phyloP scores from a whole-genome alignment of 192 early-diverging fungal genomes.

The Backusella westeae region DNA sequence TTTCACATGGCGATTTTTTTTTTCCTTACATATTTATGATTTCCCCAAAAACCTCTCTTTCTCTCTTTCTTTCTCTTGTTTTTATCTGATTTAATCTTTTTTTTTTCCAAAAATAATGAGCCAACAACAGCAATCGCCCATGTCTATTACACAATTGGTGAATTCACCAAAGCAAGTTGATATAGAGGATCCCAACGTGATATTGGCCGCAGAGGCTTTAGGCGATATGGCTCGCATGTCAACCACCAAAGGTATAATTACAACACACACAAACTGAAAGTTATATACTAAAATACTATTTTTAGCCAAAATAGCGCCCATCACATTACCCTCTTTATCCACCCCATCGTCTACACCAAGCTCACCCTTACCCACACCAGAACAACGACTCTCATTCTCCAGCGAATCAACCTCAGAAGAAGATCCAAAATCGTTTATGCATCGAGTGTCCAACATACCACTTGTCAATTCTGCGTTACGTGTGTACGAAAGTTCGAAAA shows the following conservation, averaged over 20 bases:
- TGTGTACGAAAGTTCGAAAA: conserved; percentile 73
- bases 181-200: conserved; percentile 35
- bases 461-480: conserved; percentile 74
- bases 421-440: conserved; percentile 52
- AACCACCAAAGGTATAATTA: neutral
- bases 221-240: conserved; percentile 27
- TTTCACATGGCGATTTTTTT: conserved; percentile 13
- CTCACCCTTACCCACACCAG: conserved; percentile 21
- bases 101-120: neutral
- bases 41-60: conserved; percentile 8
- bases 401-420: conserved; percentile 16
- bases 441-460: conserved; percentile 75
- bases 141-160: conserved; percentile 28
- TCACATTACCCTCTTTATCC: conserved; percentile 15
- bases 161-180: conserved; percentile 9
- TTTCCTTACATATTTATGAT: neutral
- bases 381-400: conserved; percentile 14
- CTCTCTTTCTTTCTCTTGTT: conserved; percentile 8
- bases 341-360: conserved; percentile 24
- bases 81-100: neutral
- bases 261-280: no score
- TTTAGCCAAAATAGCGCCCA: neutral
- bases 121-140: neutral
- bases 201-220: conserved; percentile 29
- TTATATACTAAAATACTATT: neutral